Evolutionary conservation across 257 asterid genomes (phyloP).

Genomic region (Solanum corneliomulleri): DNA sequence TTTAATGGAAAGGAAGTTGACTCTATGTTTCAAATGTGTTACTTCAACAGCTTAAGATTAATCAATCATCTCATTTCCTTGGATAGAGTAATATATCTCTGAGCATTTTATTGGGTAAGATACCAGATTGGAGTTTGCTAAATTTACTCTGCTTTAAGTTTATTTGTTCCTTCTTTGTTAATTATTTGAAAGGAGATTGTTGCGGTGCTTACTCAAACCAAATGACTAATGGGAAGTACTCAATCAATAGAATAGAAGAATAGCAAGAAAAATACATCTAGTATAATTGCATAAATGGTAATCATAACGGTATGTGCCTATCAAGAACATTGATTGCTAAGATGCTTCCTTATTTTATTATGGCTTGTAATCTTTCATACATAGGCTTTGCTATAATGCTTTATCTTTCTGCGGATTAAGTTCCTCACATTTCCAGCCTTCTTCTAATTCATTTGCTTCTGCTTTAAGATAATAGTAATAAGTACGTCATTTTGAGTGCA

Average conservation of each 20-base stretch:
- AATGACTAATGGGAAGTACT: not conserved
- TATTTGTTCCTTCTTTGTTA: not conserved
- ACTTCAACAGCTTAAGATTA: not conserved
- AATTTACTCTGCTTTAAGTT: not conserved
- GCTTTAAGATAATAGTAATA: not conserved
- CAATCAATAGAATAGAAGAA: not conserved
- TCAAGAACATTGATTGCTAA: not conserved
- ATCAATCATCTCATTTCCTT: not conserved
- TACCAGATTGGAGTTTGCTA: not conserved
- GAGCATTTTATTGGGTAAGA: not conserved
- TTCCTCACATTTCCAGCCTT: not conserved
- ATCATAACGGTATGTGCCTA: not conserved
- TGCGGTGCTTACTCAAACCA: not conserved
- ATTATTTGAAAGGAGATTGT: not conserved
- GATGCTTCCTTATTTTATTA: not conserved
- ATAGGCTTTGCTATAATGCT: not conserved
- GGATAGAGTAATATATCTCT: not conserved
- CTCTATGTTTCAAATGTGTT: not conserved
- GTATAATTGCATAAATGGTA: not conserved
- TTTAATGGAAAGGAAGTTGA: not conserved
- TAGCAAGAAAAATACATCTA: not conserved
- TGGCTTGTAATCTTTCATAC: not conserved
- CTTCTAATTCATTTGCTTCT: not conserved
- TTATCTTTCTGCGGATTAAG: not conserved
- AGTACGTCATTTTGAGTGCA: conserved; percentile 23